Evolutionary conservation across 257 asterid species (phyloP).

Genomic region (Scutellaria minor): DNA sequence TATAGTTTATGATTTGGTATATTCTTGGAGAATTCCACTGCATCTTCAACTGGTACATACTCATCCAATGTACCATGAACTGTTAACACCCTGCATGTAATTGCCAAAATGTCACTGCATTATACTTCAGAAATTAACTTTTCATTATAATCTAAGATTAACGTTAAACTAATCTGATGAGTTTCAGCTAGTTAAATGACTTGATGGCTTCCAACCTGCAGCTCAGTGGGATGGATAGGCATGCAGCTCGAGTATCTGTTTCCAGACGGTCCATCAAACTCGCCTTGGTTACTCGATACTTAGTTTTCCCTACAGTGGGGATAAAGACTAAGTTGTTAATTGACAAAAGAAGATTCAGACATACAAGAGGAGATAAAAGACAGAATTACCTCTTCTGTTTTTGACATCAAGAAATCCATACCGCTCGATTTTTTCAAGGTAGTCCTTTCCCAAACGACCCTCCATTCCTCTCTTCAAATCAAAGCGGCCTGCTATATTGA

Average conservation of each 20-base stretch:
- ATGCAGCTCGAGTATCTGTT: slow-evolving; percentile 66
- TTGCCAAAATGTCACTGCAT: neutral
- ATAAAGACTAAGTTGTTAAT: neutral
- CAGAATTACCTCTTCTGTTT: slow-evolving; percentile 60
- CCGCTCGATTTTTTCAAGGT: slow-evolving; percentile 55
- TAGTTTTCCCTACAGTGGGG: slow-evolving; percentile 54
- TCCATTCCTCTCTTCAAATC: slow-evolving; percentile 77
- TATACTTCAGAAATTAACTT: neutral
- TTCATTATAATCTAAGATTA: neutral
- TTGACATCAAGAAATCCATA: slow-evolving; percentile 73
- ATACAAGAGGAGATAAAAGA: neutral
- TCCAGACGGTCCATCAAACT: slow-evolving; percentile 79
- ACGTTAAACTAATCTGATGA: neutral
- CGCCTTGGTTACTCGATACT: slow-evolving; percentile 74
- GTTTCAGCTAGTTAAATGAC: neutral
- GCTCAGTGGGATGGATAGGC: slow-evolving; percentile 53
- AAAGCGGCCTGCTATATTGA: slow-evolving; percentile 86
- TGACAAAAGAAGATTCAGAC: neutral
- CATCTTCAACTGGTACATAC: slow-evolving; percentile 78
- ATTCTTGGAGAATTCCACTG: slow-evolving; percentile 53
- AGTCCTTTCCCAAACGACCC: slow-evolving; percentile 85
- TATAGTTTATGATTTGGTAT: slow-evolving; percentile 57
- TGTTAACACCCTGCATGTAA: slow-evolving; percentile 68
- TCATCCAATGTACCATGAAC: slow-evolving; percentile 77
- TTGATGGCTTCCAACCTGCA: slow-evolving; percentile 60